Conservation (phyloP, 192 early-diverging fungal species). For the Rhizoclosmatium globosum region DNA sequence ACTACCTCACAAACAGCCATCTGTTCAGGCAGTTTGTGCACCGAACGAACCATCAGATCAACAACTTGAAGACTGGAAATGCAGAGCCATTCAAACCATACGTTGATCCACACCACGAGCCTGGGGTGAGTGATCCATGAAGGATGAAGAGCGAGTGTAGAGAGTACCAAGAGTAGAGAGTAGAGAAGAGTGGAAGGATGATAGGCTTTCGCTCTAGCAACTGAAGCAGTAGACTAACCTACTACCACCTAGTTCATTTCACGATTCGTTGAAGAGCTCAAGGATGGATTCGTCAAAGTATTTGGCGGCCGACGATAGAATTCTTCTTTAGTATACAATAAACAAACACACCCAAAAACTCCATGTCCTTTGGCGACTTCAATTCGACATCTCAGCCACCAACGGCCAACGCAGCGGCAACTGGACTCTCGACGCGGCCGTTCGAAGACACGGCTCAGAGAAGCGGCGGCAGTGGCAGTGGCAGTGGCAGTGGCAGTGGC, state of each 20-base stretch:
- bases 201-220: no score
- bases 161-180: no score
- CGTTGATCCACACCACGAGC: conserved; percentile 26
- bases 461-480: no score
- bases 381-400: neutral
- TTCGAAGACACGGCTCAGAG: neutral
- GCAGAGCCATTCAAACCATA: neutral
- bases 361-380: conserved; percentile 14
- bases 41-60: conserved; percentile 35
- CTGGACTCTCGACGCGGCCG: conserved; percentile 7
- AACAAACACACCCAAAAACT: neutral
- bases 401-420: neutral
- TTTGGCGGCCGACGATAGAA: conserved; percentile 5
- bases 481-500: conserved; percentile 47
- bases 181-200: no score
- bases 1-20: conserved; percentile 12
- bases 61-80: neutral
- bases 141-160: neutral
- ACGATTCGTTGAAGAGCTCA: conserved; percentile 9
- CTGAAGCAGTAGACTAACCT: neutral
- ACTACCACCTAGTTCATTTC: conserved; percentile 12
- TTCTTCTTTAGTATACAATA: neutral
- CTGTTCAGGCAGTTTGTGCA: conserved; percentile 35
- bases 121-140: conserved; percentile 21
- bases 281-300: conserved; percentile 12